Evolutionary conservation across 768 basidiomycete genomes (phyloP), one percentile per base, ranked within the genome.

Genomic region (Tylopilus rubrobrunneus): DNA sequence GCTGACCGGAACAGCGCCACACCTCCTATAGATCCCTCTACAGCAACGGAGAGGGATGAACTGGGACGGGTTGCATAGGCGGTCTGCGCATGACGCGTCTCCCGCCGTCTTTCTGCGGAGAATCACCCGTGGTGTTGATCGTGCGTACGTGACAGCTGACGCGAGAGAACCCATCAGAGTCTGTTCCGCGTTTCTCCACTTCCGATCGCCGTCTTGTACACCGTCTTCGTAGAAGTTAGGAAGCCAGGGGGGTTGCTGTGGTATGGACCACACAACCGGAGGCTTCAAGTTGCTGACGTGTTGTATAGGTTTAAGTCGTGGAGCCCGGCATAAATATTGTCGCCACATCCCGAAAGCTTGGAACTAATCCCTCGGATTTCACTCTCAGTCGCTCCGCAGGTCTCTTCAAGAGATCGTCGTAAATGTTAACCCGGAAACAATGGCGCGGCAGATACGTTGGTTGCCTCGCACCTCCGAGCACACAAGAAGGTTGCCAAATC

Each of bases 1-100:
- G 25, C 39, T 21, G 49, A 40, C 25, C 19, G 21, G 48, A 56
- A 21, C 6, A 17, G 34, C 14, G 36, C 33, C 1, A 52, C 53
- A 21, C 27, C 52, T 29, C 40, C 56, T 1, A 49, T 45, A 14
- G 46, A 60, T 6, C 48, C 58, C n/a, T 36, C 57, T 11, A 51
- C 50, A 9, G 23, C 48, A 41, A 53, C 42, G 7, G 59, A 51
- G 44, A 55, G 56, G 50, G 40, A 60, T 11, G 63, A 61, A n/a
- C 45, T 67, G n/a, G 61, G 51, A 40, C 59, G 57, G 23, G 69
- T 12, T 51, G 63, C 63, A 8, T 41, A 63, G 11, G 61, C 44
- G 8, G 60, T 63, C 10, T 3, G 56, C 8, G 65, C 45, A 15
- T 71, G 48, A 67, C 1, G 40, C 19, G 6, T 41, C 11, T 31